phyloP scores from a whole-genome alignment of 176 grass and related monocot genomes.

The Secale cereale region DNA sequence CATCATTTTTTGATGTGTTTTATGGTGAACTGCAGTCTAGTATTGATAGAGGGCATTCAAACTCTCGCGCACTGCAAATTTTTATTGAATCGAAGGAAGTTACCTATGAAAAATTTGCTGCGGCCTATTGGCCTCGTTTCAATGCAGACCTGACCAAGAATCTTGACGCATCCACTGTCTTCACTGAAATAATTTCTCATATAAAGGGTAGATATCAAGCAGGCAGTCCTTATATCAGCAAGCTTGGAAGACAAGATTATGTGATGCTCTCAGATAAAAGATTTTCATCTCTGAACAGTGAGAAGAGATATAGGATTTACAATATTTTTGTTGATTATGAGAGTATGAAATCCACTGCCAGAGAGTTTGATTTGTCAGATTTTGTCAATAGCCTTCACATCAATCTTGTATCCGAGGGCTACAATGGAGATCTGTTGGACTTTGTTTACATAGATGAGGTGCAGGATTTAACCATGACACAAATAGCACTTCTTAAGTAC shows the following conservation, averaged over 20 bases:
- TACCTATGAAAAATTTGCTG: constrained; percentile 67
- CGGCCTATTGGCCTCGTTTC: constrained; percentile 78
- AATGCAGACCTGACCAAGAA: constrained; percentile 58
- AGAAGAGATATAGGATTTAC: constrained; percentile 59
- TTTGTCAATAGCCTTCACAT: constrained; percentile 61
- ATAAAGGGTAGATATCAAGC: constrained; percentile 56
- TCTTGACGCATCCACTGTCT: constrained; percentile 74
- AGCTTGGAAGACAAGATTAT: constrained; percentile 50
- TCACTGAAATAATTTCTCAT: constrained; percentile 91
- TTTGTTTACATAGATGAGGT: constrained; percentile 93
- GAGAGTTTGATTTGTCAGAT: constrained; percentile 89
- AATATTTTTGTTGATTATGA: constrained; percentile 82
- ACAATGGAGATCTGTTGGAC: constrained; percentile 49
- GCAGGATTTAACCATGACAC: constrained; percentile 81
- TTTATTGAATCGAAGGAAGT: constrained; percentile 79
- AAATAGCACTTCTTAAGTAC: constrained; percentile 77
- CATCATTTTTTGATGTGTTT: constrained; percentile 72
- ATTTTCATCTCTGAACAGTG: constrained; percentile 54
- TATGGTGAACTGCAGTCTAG: constrained; percentile 32
- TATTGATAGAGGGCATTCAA: constrained; percentile 41
- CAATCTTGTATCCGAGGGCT: constrained; percentile 39
- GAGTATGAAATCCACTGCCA: constrained; percentile 41
- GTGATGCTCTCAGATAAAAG: constrained; percentile 58
- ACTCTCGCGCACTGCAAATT: constrained; percentile 45
- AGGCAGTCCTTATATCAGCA: background rate